Conservation (phyloP, 2,329 filamentous ascomycete genomes). For the Cladosporium sp. region DNA sequence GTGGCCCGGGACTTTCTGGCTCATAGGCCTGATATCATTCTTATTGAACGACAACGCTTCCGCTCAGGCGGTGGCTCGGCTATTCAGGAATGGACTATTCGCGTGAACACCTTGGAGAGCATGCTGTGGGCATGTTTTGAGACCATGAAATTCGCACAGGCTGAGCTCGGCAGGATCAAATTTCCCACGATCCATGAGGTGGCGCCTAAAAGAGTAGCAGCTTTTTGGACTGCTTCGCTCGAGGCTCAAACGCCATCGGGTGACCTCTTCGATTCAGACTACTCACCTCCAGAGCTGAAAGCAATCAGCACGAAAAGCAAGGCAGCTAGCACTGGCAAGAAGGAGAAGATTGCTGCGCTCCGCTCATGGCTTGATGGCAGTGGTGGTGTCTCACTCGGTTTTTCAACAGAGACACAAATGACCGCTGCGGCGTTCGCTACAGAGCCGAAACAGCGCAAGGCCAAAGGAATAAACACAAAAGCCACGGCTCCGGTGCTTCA, state of each 20-base stretch:
- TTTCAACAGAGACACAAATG: constrained; percentile 33
- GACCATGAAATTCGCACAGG: constrained; percentile 46
- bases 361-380: constrained; percentile 47
- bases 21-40: constrained; percentile 61
- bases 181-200: constrained; percentile 45
- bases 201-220: constrained; percentile 51
- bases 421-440: constrained; percentile 34
- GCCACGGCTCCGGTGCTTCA: constrained; percentile 19
- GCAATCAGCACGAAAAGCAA: background rate
- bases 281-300: background rate
- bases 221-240: constrained; percentile 48
- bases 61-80: constrained; percentile 61
- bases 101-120: constrained; percentile 76
- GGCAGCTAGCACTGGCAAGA: constrained; percentile 38
- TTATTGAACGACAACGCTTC: constrained; percentile 65
- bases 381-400: constrained; percentile 21
- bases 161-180: no score
- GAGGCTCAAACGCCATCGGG: constrained; percentile 6
- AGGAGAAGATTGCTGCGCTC: constrained; percentile 61
- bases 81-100: constrained; percentile 76
- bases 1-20: constrained; percentile 50
- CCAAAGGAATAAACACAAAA: constrained; percentile 14
- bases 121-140: constrained; percentile 72
- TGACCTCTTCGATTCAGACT: constrained; percentile 12
- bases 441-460: constrained; percentile 23